Percentiles rank a stretch among this genome's conserved stretches.
These are phyloP conservation scores for Arctium minus DNA, from an alignment of 129 eudicot species.

Conservation along the genomic window DNA sequence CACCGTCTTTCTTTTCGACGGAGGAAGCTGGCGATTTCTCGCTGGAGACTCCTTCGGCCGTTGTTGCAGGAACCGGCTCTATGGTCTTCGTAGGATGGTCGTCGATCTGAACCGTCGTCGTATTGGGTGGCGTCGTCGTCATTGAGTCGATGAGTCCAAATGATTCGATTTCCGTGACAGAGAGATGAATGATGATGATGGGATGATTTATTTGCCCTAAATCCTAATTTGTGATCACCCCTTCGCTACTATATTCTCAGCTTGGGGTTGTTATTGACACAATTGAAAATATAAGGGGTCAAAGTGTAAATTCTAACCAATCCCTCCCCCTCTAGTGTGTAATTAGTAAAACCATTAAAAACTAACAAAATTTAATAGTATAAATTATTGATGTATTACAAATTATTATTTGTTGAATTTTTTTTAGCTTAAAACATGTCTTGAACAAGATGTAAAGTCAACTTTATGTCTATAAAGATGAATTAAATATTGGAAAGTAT, in stretches of 20 bases:
- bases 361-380: too few species aligned
- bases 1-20: conserved; percentile 29
- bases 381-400: too few species aligned
- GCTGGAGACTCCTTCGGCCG: conserved; percentile 18
- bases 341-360: too few species aligned
- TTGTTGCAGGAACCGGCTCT: conserved; percentile 14
- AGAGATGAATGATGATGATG: background rate
- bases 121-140: conserved; percentile 33
- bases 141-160: conserved; percentile 17
- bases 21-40: conserved; percentile 20
- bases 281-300: background rate
- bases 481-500: too few species aligned
- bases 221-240: conserved; percentile 20
- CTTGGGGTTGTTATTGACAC: background rate
- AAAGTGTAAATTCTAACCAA: background rate
- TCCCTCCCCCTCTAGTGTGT: too few species aligned
- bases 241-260: background rate
- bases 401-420: too few species aligned
- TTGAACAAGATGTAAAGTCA: too few species aligned
- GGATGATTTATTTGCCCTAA: conserved; percentile 28
- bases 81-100: conserved; percentile 36
- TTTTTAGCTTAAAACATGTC: too few species aligned
- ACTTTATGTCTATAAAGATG: too few species aligned
- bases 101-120: conserved; percentile 20
- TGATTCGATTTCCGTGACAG: conserved; percentile 11